Conservation (phyloP, 1,284 basidiomycete genomes). For the Leccinum pachyderme region DNA sequence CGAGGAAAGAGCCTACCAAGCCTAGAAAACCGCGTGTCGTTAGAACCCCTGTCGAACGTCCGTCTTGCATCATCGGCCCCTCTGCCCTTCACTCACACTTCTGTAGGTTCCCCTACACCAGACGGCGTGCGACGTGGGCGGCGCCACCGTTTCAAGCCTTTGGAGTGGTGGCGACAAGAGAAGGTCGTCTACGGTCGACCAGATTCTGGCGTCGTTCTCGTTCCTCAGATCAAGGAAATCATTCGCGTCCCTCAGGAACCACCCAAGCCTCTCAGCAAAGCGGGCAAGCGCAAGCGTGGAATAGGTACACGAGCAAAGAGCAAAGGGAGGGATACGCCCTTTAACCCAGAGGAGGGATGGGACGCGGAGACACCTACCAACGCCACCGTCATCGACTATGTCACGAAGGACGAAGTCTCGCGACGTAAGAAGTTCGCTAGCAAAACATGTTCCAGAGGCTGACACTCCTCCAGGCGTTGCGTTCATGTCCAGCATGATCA, state of each 20-base stretch:
- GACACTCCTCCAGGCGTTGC: constrained; percentile 57
- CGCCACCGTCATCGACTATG: constrained; percentile 72
- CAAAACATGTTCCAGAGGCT: neutral
- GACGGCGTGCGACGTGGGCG: constrained; percentile 74
- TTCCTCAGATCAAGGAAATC: constrained; percentile 82
- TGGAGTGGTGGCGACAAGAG: constrained; percentile 95
- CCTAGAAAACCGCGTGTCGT: constrained; percentile 23
- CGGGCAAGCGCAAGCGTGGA: constrained; percentile 42
- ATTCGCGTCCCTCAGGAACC: constrained; percentile 73
- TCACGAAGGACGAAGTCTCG: constrained; percentile 55
- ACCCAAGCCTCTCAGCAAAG: constrained; percentile 51
- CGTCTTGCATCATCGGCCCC: neutral
- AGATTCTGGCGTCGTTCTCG: constrained; percentile 52
- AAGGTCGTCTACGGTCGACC: constrained; percentile 77
- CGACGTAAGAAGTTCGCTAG: constrained; percentile 56
- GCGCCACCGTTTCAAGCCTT: constrained; percentile 71
- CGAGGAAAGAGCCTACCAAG: constrained; percentile 34
- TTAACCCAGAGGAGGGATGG: constrained; percentile 81
- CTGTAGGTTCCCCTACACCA: constrained; percentile 28
- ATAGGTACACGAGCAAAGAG: constrained; percentile 38
- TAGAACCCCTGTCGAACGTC: constrained; percentile 21
- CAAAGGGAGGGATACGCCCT: constrained; percentile 41
- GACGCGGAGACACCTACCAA: constrained; percentile 75
- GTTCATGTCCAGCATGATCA: constrained; percentile 66
- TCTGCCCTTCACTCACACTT: constrained; percentile 11